Percentiles rank a stretch among this genome's conserved stretches.
These are phyloP conservation scores for Xylariales sp. DNA, from an alignment of 2,329 filamentous ascomycete genomes.

Conservation along the genomic window DNA sequence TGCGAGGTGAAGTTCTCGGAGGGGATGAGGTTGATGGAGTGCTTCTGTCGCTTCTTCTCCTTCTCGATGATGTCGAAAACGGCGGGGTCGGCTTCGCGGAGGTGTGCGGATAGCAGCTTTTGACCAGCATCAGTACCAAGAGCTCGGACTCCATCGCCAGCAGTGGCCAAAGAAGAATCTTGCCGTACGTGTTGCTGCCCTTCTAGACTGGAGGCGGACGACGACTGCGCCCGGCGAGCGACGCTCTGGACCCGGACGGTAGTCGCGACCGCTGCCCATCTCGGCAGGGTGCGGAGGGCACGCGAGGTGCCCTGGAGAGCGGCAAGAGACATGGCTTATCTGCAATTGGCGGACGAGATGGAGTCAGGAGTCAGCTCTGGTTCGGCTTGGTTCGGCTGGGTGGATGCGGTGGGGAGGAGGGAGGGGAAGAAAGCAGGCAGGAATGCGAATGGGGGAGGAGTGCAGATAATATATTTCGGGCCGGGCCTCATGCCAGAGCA, in stretches of 20 bases:
- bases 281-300: conserved; percentile 34
- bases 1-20: conserved; percentile 96
- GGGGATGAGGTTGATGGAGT: conserved; percentile 96
- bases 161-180: conserved; percentile 4
- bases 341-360: conserved; percentile 4
- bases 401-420: neutral
- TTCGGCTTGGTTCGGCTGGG: neutral
- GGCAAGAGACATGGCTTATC: conserved; percentile 40
- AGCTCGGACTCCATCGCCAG: conserved; percentile 5
- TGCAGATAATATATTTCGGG: neutral
- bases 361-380: conserved; percentile 3
- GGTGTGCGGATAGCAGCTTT: conserved; percentile 73
- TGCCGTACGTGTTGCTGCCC: conserved; percentile 54
- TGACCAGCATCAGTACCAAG: conserved; percentile 5
- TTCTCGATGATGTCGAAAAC: conserved; percentile 89
- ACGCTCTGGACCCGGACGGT: conserved; percentile 1
- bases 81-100: conserved; percentile 80
- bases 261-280: conserved; percentile 22
- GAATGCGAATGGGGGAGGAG: neutral
- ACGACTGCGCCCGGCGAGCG: conserved; percentile 33
- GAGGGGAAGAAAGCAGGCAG: neutral
- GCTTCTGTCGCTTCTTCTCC: conserved; percentile 95
- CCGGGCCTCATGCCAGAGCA: too few species aligned
- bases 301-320: conserved; percentile 44
- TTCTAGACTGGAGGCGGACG: conserved; percentile 37